These are phyloP conservation scores for Fusarium sp. DNA, from an alignment of 2,329 filamentous ascomycete species.

Conservation along the genomic window DNA sequence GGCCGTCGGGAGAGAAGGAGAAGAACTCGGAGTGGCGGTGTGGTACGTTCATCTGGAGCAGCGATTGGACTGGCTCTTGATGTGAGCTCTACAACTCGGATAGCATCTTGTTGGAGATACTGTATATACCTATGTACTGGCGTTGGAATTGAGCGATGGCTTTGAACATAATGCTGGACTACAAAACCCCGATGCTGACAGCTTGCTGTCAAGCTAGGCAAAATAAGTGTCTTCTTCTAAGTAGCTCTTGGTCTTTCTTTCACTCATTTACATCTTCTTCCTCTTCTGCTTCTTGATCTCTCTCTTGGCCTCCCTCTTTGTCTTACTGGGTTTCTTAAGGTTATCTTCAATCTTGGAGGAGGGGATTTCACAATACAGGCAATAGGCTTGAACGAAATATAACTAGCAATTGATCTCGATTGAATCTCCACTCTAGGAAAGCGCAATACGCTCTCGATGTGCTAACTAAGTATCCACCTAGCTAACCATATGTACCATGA, in stretches of 20 bases:
- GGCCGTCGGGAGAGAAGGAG: constrained; percentile 87
- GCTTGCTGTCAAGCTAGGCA: too few species aligned
- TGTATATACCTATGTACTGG: not conserved
- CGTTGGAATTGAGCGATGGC: not conserved
- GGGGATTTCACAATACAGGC: too few species aligned
- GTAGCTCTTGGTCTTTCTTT: too few species aligned
- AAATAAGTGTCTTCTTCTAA: too few species aligned
- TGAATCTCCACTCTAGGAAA: not conserved
- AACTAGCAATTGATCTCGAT: constrained; percentile 2
- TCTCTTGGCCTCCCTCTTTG: too few species aligned
- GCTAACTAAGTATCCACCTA: not conserved
- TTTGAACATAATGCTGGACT: not conserved
- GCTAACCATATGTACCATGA: not conserved
- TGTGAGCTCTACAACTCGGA: not conserved
- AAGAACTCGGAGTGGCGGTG: constrained; percentile 89
- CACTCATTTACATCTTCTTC: too few species aligned
- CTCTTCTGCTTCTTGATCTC: too few species aligned
- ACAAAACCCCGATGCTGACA: too few species aligned
- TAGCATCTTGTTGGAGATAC: not conserved
- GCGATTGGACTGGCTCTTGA: constrained; percentile 64
- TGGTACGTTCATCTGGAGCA: constrained; percentile 82
- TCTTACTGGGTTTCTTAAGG: too few species aligned
- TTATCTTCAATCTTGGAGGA: too few species aligned
- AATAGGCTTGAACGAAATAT: too few species aligned
- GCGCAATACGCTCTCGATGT: not conserved